Evolutionary conservation across 371 early-diverging fungal species (phyloP).

Genomic region (Chytridium lagenaria): DNA sequence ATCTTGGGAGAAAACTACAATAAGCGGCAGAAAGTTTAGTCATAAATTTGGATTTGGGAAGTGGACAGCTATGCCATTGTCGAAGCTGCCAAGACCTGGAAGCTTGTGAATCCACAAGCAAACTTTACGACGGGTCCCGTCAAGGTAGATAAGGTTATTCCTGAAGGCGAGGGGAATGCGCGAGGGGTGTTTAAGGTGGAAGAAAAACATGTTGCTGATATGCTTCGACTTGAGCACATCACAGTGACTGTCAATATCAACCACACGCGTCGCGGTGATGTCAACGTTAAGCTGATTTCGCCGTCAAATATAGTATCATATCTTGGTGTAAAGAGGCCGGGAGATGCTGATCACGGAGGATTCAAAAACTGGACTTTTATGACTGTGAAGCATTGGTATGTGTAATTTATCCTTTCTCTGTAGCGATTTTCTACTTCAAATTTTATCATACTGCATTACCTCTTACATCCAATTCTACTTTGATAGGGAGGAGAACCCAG

Average conservation of each 20-base stretch:
- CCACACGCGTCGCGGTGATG: slow-evolving; percentile 82
- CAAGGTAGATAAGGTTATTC: slow-evolving; percentile 60
- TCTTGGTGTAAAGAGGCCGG: slow-evolving; percentile 69
- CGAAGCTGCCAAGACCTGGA: slow-evolving; percentile 73
- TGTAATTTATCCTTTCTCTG: background rate
- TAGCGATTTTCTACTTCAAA: too few species aligned
- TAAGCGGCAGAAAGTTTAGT: slow-evolving; percentile 69
- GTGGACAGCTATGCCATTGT: slow-evolving; percentile 84
- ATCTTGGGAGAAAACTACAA: slow-evolving; percentile 44
- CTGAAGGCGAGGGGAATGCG: slow-evolving; percentile 51
- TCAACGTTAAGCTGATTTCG: slow-evolving; percentile 75
- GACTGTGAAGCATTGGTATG: slow-evolving; percentile 94
- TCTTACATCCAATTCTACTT: background rate
- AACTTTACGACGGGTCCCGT: slow-evolving; percentile 52
- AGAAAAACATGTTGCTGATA: background rate
- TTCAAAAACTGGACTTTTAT: slow-evolving; percentile 94
- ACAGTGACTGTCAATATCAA: slow-evolving; percentile 83
- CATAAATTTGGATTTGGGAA: slow-evolving; percentile 93
- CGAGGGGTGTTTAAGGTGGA: slow-evolving; percentile 11
- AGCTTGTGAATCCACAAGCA: slow-evolving; percentile 72
- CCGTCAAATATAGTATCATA: slow-evolving; percentile 72
- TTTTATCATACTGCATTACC: background rate
- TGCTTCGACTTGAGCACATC: slow-evolving; percentile 80
- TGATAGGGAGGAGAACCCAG: slow-evolving; percentile 81
- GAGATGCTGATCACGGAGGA: slow-evolving; percentile 74